A percentile compares a stretch with the other conserved stretches of the same genome.
Evolutionary conservation across 225 moss, liverwort and hornwort genomes (phyloP).

Genomic region (Physcomitrellopsis africana): DNA sequence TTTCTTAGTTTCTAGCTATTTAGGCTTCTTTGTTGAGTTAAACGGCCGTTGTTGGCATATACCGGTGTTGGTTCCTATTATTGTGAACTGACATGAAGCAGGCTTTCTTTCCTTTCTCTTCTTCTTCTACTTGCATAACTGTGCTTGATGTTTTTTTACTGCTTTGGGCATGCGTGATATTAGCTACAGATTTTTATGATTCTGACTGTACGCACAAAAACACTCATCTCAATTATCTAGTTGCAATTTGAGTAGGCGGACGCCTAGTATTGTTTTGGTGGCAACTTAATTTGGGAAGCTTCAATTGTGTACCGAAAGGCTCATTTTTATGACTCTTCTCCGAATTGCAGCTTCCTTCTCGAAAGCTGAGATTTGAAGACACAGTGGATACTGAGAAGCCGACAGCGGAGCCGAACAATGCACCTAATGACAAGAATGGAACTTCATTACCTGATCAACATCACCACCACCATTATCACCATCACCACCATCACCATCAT

Average conservation of each 20-base stretch:
- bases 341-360: slow-evolving; percentile 53
- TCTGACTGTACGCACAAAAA: neutral
- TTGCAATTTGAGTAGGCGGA: slow-evolving; percentile 26
- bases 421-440: slow-evolving; percentile 36
- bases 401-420: slow-evolving; percentile 41
- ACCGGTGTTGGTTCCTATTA: neutral
- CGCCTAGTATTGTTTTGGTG: slow-evolving; percentile 26
- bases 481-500: slow-evolving; percentile 66
- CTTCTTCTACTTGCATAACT: neutral
- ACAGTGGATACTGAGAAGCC: slow-evolving; percentile 42
- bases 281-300: slow-evolving; percentile 20
- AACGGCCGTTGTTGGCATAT: slow-evolving; percentile 12
- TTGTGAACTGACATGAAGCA: slow-evolving; percentile 4
- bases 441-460: slow-evolving; percentile 41
- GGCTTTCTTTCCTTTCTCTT: slow-evolving; percentile 12
- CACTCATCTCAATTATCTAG: neutral
- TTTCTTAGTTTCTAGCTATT: neutral
- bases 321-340: slow-evolving; percentile 27
- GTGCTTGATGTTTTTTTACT: slow-evolving; percentile 8
- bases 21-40: neutral
- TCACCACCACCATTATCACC: slow-evolving; percentile 62
- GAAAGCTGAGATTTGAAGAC: slow-evolving; percentile 44
- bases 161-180: neutral
- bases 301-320: slow-evolving; percentile 25
- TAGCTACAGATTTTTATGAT: neutral